Percentiles rank a stretch among this genome's conserved stretches.
phyloP scores from a whole-genome alignment of 2,329 filamentous ascomycete species.

The Xylaria multiplex region DNA sequence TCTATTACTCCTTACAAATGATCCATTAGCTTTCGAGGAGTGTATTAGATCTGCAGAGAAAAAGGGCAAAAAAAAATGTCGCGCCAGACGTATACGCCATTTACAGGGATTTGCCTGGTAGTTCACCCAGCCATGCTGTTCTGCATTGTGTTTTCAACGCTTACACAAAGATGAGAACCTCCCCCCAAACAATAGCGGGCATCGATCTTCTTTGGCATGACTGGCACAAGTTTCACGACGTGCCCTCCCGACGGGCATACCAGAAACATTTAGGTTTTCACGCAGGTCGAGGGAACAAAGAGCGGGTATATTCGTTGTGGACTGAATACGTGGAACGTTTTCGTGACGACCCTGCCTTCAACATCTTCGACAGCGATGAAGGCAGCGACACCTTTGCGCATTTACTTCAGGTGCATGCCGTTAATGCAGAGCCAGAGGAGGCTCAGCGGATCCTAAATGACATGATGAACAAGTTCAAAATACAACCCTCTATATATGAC shows the following conservation, averaged over 20 bases:
- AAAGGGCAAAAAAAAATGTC: conserved; percentile 45
- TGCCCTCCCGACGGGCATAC: conserved; percentile 57
- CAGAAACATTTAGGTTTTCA: conserved; percentile 62
- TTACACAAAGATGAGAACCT: conserved; percentile 48
- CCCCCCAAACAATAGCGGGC: conserved; percentile 51
- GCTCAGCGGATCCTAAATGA: conserved; percentile 70
- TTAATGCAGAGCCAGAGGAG: conserved; percentile 69
- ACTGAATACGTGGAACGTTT: conserved; percentile 54
- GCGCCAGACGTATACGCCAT: conserved; percentile 57
- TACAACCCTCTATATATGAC: conserved; percentile 66
- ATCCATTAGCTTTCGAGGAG: conserved; percentile 55
- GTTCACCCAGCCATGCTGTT: conserved; percentile 52
- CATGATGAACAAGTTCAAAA: conserved; percentile 65
- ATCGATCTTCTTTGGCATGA: conserved; percentile 61
- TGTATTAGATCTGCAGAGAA: conserved; percentile 53
- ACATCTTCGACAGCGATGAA: conserved; percentile 47
- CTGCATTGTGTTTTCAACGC: conserved; percentile 57
- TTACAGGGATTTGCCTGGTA: conserved; percentile 56
- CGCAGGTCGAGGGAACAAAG: conserved; percentile 59
- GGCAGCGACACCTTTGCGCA: conserved; percentile 59
- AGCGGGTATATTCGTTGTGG: conserved; percentile 58
- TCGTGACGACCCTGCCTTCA: conserved; percentile 45
- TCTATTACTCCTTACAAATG: conserved; percentile 55
- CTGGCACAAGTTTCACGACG: conserved; percentile 56
- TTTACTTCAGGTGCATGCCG: conserved; percentile 77